Evolutionary conservation across 2,329 filamentous ascomycete species (phyloP).

Genomic region (Sphaerulina musiva): DNA sequence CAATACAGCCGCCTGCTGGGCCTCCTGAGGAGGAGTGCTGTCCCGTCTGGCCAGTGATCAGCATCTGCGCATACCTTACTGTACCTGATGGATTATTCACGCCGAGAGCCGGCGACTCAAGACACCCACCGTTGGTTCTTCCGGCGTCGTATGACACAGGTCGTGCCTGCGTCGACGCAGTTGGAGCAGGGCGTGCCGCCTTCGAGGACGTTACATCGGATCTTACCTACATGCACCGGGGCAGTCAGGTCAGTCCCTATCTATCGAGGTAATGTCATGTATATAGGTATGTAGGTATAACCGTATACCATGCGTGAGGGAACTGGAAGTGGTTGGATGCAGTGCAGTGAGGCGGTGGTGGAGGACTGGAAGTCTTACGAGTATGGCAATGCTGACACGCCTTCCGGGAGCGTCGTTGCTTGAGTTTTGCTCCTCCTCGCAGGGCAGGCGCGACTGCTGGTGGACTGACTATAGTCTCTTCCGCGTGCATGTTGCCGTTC

Average conservation of each 20-base stretch:
- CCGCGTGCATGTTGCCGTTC: constrained; percentile 7
- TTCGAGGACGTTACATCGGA: constrained; percentile 21
- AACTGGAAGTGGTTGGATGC: no score
- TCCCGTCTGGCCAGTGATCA: constrained; percentile 18
- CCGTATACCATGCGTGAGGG: no score
- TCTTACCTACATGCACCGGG: constrained; percentile 4
- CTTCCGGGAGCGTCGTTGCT: constrained; percentile 20
- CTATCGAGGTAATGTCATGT: no score
- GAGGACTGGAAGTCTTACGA: background rate
- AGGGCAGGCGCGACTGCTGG: constrained; percentile 1
- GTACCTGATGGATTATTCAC: background rate
- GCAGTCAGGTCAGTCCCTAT: background rate
- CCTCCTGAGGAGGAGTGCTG: constrained; percentile 19
- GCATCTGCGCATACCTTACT: background rate
- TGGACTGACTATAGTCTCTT: constrained; percentile 3
- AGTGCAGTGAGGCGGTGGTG: background rate
- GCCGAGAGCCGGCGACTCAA: background rate
- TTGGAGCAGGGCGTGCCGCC: constrained; percentile 20
- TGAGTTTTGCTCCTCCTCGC: constrained; percentile 15
- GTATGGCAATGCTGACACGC: constrained; percentile 22
- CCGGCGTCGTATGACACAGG: constrained; percentile 17
- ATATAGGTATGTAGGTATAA: no score
- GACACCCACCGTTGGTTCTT: constrained; percentile 21
- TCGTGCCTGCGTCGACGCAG: constrained; percentile 20
- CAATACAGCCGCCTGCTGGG: constrained; percentile 15